Percentiles rank a stretch among this genome's conserved stretches.
These are phyloP conservation scores for Suillus discolor DNA, from an alignment of 768 basidiomycete species.

Conservation along the genomic window DNA sequence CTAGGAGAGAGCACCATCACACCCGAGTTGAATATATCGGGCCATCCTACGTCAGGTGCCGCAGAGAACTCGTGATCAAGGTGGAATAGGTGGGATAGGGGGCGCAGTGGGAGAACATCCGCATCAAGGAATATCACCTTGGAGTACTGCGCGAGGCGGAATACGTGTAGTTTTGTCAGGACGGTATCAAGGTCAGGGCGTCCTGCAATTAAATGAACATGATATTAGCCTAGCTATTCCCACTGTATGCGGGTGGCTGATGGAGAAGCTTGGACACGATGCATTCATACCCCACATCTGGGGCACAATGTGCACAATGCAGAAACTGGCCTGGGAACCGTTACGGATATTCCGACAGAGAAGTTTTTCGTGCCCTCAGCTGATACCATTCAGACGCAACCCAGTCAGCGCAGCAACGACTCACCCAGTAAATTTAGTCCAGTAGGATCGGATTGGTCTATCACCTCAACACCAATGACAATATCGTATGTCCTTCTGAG, in stretches of 20 bases:
- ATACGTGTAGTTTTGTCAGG: conserved; percentile 95
- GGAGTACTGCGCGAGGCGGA: conserved; percentile 84
- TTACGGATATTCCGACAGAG: conserved; percentile 14
- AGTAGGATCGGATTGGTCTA: conserved; percentile 65
- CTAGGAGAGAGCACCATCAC: conserved; percentile 86
- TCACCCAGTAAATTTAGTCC: conserved; percentile 84
- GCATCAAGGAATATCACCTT: conserved; percentile 93
- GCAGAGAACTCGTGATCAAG: conserved; percentile 86
- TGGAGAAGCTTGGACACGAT: conserved; percentile 14
- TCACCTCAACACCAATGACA: conserved; percentile 91
- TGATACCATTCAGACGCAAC: conserved; percentile 11
- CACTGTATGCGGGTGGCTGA: conserved; percentile 2
- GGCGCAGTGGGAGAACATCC: conserved; percentile 85
- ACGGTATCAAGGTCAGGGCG: conserved; percentile 92
- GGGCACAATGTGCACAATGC: conserved; percentile 13
- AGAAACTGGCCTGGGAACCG: conserved; percentile 9
- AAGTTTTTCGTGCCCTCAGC: conserved; percentile 6
- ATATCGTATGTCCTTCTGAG: conserved; percentile 80
- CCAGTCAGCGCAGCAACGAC: conserved; percentile 29
- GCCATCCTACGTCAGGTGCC: conserved; percentile 97
- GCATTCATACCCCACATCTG: conserved; percentile 18
- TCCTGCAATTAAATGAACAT: conserved; percentile 50
- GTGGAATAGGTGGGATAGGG: conserved; percentile 91
- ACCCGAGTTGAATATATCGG: conserved; percentile 99
- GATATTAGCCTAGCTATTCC: conserved; percentile 16